These are phyloP conservation scores for Biscutella laevigata DNA, from an alignment of 441 rosid genomes.

Conservation along the genomic window DNA sequence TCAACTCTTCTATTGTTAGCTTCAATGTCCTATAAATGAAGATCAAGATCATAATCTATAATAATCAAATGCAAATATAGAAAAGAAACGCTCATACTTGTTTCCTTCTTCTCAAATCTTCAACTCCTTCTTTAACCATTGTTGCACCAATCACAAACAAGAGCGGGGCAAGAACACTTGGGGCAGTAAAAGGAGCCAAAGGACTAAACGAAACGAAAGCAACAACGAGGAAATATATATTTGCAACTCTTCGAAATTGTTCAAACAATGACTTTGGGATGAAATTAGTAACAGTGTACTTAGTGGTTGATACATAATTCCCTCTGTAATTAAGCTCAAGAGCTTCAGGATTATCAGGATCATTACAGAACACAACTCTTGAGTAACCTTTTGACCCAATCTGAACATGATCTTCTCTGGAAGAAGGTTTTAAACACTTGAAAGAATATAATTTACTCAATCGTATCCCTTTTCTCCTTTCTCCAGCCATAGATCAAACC, in stretches of 20 bases:
- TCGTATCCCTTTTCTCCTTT: conserved; percentile 29
- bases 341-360: conserved; percentile 61
- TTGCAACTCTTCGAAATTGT: conserved; percentile 97
- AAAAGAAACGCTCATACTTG: conserved; percentile 53
- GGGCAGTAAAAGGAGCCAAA: conserved; percentile 67
- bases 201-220: conserved; percentile 72
- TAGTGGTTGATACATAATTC: conserved; percentile 81
- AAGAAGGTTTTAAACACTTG: conserved; percentile 36
- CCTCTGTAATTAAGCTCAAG: conserved; percentile 46
- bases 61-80: no score
- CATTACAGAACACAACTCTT: conserved; percentile 81
- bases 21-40: conserved; percentile 50
- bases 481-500: conserved; percentile 27
- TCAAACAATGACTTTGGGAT: conserved; percentile 96
- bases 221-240: conserved; percentile 67
- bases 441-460: conserved; percentile 51
- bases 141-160: conserved; percentile 80
- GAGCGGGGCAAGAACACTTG: conserved; percentile 67
- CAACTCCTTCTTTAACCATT: conserved; percentile 82
- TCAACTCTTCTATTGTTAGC: conserved; percentile 68
- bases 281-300: conserved; percentile 70
- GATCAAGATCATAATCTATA: not conserved
- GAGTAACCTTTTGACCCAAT: conserved; percentile 64
- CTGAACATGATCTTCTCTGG: conserved; percentile 39
- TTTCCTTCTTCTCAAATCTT: conserved; percentile 74